A percentile compares a stretch with the other conserved stretches of the same genome.
Conservation (phyloP, 106 monocot genomes). For the Amphibolis antarctica region DNA sequence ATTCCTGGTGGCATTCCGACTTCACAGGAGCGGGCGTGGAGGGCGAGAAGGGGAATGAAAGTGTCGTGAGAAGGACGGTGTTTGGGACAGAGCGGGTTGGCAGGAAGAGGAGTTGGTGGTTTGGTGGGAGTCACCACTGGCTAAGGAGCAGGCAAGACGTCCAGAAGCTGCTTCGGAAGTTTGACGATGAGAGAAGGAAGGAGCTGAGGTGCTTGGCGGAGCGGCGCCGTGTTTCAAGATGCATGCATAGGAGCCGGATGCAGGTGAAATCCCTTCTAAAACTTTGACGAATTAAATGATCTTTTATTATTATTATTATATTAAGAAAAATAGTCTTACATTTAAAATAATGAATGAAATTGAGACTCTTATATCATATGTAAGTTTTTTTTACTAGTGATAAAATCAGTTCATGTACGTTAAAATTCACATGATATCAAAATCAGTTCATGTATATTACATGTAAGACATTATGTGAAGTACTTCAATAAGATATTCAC, state of each 20-base stretch:
- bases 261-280: slow-evolving; percentile 42
- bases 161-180: slow-evolving; percentile 33
- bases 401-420: too few species aligned
- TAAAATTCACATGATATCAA: too few species aligned
- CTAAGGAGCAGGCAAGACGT: slow-evolving; percentile 34
- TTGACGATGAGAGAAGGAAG: slow-evolving; percentile 30
- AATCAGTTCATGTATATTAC: too few species aligned
- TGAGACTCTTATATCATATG: too few species aligned
- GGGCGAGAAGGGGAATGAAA: slow-evolving; percentile 14
- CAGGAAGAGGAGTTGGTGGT: background rate
- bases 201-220: slow-evolving; percentile 33
- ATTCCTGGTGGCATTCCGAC: slow-evolving; percentile 15
- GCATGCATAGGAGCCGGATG: slow-evolving; percentile 49
- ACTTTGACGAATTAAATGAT: background rate
- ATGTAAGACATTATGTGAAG: too few species aligned
- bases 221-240: slow-evolving; percentile 36
- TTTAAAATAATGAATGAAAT: too few species aligned
- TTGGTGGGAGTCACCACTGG: background rate
- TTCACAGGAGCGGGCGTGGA: slow-evolving; percentile 2
- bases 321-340: too few species aligned
- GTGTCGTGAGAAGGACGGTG: slow-evolving; percentile 23
- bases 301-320: too few species aligned
- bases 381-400: too few species aligned
- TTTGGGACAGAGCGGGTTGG: background rate
- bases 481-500: too few species aligned